phyloP scores from a whole-genome alignment of 352 stramenopile genomes.

The Labyrinthula sp. region DNA sequence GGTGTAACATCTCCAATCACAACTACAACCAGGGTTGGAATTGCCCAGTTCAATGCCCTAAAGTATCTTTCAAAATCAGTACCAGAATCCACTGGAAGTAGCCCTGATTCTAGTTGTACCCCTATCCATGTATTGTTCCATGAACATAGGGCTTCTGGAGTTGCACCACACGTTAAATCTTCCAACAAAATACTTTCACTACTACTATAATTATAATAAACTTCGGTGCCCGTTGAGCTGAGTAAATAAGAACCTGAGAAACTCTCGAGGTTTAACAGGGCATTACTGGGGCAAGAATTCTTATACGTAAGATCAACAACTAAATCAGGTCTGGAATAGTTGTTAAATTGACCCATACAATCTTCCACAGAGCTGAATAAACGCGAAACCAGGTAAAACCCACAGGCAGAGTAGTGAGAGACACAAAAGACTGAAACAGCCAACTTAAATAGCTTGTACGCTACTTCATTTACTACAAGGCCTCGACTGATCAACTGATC shows the following conservation, averaged over 20 bases:
- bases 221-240: background rate
- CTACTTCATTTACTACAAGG: constrained; percentile 10
- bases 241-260: constrained; percentile 3
- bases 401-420: constrained; percentile 19
- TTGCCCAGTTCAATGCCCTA: constrained; percentile 41
- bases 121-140: constrained; percentile 39
- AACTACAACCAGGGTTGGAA: constrained; percentile 44
- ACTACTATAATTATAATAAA: too few relatives aligned
- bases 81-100: constrained; percentile 34
- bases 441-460: constrained; percentile 16
- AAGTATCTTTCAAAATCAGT: constrained; percentile 37
- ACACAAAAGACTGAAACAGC: constrained; percentile 14
- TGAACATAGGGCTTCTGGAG: background rate
- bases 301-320: too few relatives aligned
- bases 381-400: constrained; percentile 23
- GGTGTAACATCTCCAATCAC: constrained; percentile 45
- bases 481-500: constrained; percentile 18
- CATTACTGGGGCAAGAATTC: background rate
- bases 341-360: too few relatives aligned
- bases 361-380: too few relatives aligned
- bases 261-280: background rate
- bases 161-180: constrained; percentile 16
- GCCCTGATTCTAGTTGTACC: constrained; percentile 37
- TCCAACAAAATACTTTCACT: background rate
- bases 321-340: too few relatives aligned